phyloP scores from a whole-genome alignment of 106 monocot genomes.

The Dactylorhiza incarnata region DNA sequence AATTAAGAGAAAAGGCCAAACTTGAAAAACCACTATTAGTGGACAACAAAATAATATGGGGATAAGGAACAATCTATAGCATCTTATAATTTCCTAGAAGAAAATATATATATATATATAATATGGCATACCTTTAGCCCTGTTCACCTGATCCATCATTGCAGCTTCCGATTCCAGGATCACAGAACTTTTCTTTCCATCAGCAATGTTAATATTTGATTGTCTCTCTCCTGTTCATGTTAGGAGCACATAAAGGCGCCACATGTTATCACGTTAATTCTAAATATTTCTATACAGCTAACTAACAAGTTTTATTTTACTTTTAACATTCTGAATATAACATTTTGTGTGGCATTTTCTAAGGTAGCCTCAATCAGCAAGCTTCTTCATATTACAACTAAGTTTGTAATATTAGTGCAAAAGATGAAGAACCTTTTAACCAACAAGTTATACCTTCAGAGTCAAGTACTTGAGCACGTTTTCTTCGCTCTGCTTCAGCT shows the following conservation, averaged over 20 bases:
- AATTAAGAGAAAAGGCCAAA: not conserved
- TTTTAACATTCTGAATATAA: not conserved
- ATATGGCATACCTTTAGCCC: conserved; percentile 11
- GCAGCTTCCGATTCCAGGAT: conserved; percentile 63
- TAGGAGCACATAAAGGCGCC: not conserved
- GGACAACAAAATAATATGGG: too few relatives aligned
- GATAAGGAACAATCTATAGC: too few relatives aligned
- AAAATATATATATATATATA: too few relatives aligned
- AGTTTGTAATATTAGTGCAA: not conserved
- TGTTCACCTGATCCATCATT: conserved; percentile 13
- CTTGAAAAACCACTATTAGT: not conserved
- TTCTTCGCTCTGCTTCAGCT: conserved; percentile 96
- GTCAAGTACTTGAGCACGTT: conserved; percentile 93
- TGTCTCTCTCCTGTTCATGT: conserved; percentile 78
- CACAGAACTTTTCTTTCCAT: conserved; percentile 61
- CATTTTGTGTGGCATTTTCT: not conserved
- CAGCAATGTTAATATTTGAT: conserved; percentile 78
- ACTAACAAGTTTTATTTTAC: not conserved
- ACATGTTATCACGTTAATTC: not conserved
- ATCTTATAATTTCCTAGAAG: too few relatives aligned
- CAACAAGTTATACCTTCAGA: conserved; percentile 68
- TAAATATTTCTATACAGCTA: not conserved
- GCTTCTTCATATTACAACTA: conserved; percentile 3
- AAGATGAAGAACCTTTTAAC: conserved; percentile 5
- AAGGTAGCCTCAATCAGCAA: not conserved